Evolutionary conservation across 140 eudicot species (phyloP).

Genomic region (Flaveria floridana): DNA sequence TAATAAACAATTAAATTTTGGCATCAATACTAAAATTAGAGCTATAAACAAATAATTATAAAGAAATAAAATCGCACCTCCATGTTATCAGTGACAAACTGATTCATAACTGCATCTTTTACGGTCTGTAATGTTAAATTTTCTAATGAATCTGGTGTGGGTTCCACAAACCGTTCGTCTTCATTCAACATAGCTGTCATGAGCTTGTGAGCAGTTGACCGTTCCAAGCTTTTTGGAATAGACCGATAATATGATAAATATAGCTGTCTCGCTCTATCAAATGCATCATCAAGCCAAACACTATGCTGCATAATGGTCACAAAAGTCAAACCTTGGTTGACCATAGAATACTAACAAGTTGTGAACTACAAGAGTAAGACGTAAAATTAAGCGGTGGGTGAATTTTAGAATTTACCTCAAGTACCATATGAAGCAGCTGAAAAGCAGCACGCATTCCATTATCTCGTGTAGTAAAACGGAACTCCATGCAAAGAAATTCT

Average conservation of each 20-base stretch:
- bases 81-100: constrained; percentile 89
- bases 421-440: constrained; percentile 99
- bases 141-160: constrained; percentile 86
- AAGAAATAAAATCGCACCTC: constrained; percentile 51
- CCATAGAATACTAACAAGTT: constrained; percentile 2
- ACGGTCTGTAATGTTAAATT: constrained; percentile 70
- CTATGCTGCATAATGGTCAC: constrained; percentile 72
- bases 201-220: constrained; percentile 98
- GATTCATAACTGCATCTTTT: constrained; percentile 92
- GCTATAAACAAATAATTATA: background rate
- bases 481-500: constrained; percentile 98
- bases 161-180: constrained; percentile 98
- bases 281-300: constrained; percentile 99
- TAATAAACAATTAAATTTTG: constrained; percentile 22
- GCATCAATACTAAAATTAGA: background rate
- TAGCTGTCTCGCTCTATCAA: constrained; percentile 95
- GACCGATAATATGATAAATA: constrained; percentile 93
- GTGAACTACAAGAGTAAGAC: background rate
- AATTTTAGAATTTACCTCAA: constrained; percentile 60
- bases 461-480: constrained; percentile 91
- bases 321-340: constrained; percentile 13
- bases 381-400: background rate
- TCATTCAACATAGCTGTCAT: constrained; percentile 92
- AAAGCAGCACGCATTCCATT: constrained; percentile 99
- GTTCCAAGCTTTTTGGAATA: constrained; percentile 96